Percentiles rank a stretch among this genome's conserved stretches.
These are phyloP conservation scores for Lecanicillium sp. DNA, from an alignment of 2,329 filamentous ascomycete genomes.

Conservation along the genomic window DNA sequence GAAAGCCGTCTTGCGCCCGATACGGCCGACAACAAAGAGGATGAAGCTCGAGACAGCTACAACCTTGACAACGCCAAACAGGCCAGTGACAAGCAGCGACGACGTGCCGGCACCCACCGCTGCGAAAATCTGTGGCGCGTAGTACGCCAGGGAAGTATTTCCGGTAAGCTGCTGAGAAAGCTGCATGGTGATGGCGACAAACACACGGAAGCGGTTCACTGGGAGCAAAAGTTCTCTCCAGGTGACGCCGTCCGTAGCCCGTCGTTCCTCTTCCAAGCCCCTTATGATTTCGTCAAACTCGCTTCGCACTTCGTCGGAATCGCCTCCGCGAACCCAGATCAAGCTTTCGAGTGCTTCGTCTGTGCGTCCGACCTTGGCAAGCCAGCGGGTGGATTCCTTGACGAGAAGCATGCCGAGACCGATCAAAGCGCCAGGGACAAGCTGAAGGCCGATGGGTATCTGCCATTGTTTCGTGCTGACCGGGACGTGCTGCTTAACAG, in stretches of 20 bases:
- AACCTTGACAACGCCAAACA: slow-evolving; percentile 46
- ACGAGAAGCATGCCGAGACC: slow-evolving; percentile 40
- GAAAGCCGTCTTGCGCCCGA: slow-evolving; percentile 41
- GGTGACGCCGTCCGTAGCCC: not conserved
- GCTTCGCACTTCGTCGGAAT: slow-evolving; percentile 23
- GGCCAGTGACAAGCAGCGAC: slow-evolving; percentile 41
- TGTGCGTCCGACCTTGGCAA: slow-evolving; percentile 34
- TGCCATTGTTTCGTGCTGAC: slow-evolving; percentile 39
- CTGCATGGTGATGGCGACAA: slow-evolving; percentile 1
- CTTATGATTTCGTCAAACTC: slow-evolving; percentile 34
- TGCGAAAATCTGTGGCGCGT: slow-evolving; percentile 13
- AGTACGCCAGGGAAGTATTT: slow-evolving; percentile 43
- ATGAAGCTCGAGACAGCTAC: slow-evolving; percentile 38
- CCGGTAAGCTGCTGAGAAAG: slow-evolving; percentile 33
- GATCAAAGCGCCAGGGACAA: slow-evolving; percentile 38
- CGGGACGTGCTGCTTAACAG: slow-evolving; percentile 29
- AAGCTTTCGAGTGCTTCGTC: slow-evolving; percentile 39
- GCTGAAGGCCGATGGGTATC: slow-evolving; percentile 38
- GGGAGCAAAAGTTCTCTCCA: not conserved
- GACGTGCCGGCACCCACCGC: slow-evolving; percentile 32
- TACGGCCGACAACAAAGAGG: slow-evolving; percentile 39
- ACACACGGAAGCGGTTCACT: not conserved
- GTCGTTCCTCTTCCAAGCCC: slow-evolving; percentile 37
- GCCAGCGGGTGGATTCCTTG: slow-evolving; percentile 39
- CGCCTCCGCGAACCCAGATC: slow-evolving; percentile 44